Conservation (phyloP, 345 rosid species). For the Syzygium jambos region DNA sequence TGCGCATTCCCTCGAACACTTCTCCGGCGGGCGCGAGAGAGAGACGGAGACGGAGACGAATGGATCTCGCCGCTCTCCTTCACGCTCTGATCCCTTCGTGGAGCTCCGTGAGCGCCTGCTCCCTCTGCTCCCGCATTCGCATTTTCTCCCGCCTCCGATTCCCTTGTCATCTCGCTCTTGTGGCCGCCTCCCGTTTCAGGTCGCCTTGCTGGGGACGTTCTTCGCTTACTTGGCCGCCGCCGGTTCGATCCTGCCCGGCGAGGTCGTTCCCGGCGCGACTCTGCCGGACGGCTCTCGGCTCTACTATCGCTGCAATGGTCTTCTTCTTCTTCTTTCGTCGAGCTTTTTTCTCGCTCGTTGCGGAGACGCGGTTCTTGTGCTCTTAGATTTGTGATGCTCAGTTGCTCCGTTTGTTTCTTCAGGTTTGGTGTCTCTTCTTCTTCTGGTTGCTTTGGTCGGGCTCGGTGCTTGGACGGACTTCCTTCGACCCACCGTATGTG, state of each 20-base stretch:
- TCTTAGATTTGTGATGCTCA: neutral
- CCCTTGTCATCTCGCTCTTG: neutral
- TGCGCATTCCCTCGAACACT: neutral
- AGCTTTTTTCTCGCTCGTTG: neutral
- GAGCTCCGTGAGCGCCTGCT: constrained; percentile 35
- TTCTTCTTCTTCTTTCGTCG: neutral
- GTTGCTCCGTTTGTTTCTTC: neutral
- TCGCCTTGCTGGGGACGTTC: constrained; percentile 33
- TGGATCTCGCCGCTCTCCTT: constrained; percentile 45
- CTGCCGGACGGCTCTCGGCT: constrained; percentile 67
- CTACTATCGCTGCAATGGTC: constrained; percentile 74
- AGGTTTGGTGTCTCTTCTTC: constrained; percentile 54
- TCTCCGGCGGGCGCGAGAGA: neutral
- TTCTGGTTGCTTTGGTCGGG: constrained; percentile 52
- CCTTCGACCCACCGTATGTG: constrained; percentile 53
- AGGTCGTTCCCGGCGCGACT: constrained; percentile 50
- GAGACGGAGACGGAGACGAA: neutral
- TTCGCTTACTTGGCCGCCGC: constrained; percentile 57
- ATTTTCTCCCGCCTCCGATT: neutral
- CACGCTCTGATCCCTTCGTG: constrained; percentile 41
- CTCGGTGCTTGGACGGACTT: constrained; percentile 41
- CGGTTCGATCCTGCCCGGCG: constrained; percentile 60
- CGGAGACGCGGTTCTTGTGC: neutral
- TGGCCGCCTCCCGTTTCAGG: constrained; percentile 13
- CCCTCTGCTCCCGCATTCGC: neutral